phyloP scores from a whole-genome alignment of 805 yeast species.

The Kodamaea jinghongensis region DNA sequence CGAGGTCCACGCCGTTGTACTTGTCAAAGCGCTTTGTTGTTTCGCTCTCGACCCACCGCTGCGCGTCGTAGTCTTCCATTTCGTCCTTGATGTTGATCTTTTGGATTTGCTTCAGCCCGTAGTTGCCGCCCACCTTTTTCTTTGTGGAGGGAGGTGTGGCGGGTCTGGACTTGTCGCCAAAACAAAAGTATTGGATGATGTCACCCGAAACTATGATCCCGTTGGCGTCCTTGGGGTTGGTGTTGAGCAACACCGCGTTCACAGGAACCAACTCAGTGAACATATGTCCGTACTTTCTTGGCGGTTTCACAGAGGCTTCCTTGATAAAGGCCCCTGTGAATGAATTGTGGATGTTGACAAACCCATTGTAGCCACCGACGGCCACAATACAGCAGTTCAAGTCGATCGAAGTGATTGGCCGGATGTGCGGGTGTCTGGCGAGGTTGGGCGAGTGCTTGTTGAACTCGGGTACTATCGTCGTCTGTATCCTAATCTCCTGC shows the following conservation, averaged over 20 bases:
- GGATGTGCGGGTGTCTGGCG: slow-evolving; percentile 9
- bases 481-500: slow-evolving; percentile 11
- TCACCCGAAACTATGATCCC: slow-evolving; percentile 45
- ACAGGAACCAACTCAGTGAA: slow-evolving; percentile 24
- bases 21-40: slow-evolving; percentile 34
- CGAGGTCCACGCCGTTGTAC: slow-evolving; percentile 44
- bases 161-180: slow-evolving; percentile 34
- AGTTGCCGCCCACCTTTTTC: slow-evolving; percentile 17
- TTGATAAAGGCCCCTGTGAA: slow-evolving; percentile 42
- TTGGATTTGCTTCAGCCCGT: slow-evolving; percentile 23
- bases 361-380: slow-evolving; percentile 44
- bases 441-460: slow-evolving; percentile 16
- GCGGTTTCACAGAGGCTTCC: slow-evolving; percentile 29
- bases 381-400: slow-evolving; percentile 32
- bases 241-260: slow-evolving; percentile 24
- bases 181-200: slow-evolving; percentile 44
- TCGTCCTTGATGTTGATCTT: slow-evolving; percentile 29
- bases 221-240: slow-evolving; percentile 21
- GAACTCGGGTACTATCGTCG: slow-evolving; percentile 21
- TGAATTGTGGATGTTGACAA: slow-evolving; percentile 39
- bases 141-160: slow-evolving; percentile 9
- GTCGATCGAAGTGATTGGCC: slow-evolving; percentile 25
- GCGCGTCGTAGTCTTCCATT: slow-evolving; percentile 35
- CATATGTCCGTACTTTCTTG: slow-evolving; percentile 24
- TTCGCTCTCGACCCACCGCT: slow-evolving; percentile 21